A percentile compares a stretch with the other conserved stretches of the same genome.
Evolutionary conservation across 1,284 basidiomycete genomes (phyloP).

Genomic region (Apiotrichum veenhuisii): DNA sequence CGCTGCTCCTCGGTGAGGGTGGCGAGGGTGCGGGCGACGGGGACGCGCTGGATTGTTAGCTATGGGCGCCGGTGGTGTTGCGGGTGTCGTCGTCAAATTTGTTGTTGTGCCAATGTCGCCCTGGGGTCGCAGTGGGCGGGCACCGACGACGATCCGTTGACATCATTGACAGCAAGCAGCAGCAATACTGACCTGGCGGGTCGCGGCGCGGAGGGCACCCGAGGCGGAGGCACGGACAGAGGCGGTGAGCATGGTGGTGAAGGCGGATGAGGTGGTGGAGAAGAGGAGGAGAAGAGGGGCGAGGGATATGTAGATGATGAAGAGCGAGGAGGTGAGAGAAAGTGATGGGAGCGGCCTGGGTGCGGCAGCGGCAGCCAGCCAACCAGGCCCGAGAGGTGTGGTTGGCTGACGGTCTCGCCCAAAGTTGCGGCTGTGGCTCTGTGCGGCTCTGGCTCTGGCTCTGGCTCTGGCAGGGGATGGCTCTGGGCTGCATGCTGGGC

Average conservation of each 20-base stretch:
- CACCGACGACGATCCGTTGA: neutral
- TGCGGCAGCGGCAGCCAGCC: neutral
- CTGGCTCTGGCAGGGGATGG: too few relatives aligned
- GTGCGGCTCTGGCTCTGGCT: too few relatives aligned
- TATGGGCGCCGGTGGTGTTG: too few relatives aligned
- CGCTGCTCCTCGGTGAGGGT: constrained; percentile 41
- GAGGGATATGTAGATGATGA: too few relatives aligned
- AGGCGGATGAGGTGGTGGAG: neutral
- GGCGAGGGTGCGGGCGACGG: constrained; percentile 39
- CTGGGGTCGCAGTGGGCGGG: neutral
- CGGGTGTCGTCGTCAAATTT: constrained; percentile 13
- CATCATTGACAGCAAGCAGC: too few relatives aligned
- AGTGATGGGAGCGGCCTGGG: too few relatives aligned
- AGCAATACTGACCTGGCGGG: constrained; percentile 16
- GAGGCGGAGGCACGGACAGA: constrained; percentile 32
- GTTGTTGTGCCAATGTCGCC: neutral
- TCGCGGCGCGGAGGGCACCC: constrained; percentile 26
- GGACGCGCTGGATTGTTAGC: constrained; percentile 22
- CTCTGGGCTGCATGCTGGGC: too few relatives aligned
- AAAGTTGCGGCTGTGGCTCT: too few relatives aligned
- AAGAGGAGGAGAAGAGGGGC: neutral
- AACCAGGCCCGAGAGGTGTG: too few relatives aligned
- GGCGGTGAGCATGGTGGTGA: constrained; percentile 31
- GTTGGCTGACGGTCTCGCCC: too few relatives aligned
- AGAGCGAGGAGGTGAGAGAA: neutral